A percentile compares a stretch with the other conserved stretches of the same genome.
Conservation (phyloP, 805 yeast species). For the Starmerella geochares region DNA sequence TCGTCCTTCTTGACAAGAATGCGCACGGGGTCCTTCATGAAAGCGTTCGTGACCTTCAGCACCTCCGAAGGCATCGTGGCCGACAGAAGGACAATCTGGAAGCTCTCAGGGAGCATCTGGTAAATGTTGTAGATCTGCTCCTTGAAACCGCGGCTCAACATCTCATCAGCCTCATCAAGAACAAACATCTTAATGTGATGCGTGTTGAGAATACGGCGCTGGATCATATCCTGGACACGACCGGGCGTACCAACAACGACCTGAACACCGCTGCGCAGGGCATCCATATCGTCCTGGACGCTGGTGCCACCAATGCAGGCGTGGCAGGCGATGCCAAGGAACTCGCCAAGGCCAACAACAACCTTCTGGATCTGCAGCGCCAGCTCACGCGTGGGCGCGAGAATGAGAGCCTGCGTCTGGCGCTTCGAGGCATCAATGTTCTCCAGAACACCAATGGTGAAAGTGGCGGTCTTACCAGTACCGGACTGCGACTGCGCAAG, state of each 20-base stretch:
- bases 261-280: conserved; percentile 77
- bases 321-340: conserved; percentile 82
- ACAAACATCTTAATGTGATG: conserved; percentile 84
- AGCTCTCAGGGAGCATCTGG: conserved; percentile 72
- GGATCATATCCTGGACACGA: conserved; percentile 91
- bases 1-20: conserved; percentile 93
- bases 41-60: conserved; percentile 78
- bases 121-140: conserved; percentile 92
- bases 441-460: conserved; percentile 54
- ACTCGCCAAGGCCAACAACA: conserved; percentile 77
- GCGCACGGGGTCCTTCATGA: conserved; percentile 89
- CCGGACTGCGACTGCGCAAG: conserved; percentile 87
- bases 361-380: conserved; percentile 95
- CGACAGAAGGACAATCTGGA: conserved; percentile 88
- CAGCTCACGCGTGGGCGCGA: conserved; percentile 96
- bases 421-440: conserved; percentile 57
- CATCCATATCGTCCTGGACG: conserved; percentile 76
- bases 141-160: conserved; percentile 85
- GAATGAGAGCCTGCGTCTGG: conserved; percentile 82
- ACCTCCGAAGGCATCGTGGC: conserved; percentile 95
- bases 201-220: conserved; percentile 73
- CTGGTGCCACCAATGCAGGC: conserved; percentile 97
- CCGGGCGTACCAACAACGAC: conserved; percentile 98
- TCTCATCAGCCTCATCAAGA: conserved; percentile 97
- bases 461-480: conserved; percentile 86